phyloP scores from a whole-genome alignment of 148 eudicot species.

The Vaccinium vitisidaea region DNA sequence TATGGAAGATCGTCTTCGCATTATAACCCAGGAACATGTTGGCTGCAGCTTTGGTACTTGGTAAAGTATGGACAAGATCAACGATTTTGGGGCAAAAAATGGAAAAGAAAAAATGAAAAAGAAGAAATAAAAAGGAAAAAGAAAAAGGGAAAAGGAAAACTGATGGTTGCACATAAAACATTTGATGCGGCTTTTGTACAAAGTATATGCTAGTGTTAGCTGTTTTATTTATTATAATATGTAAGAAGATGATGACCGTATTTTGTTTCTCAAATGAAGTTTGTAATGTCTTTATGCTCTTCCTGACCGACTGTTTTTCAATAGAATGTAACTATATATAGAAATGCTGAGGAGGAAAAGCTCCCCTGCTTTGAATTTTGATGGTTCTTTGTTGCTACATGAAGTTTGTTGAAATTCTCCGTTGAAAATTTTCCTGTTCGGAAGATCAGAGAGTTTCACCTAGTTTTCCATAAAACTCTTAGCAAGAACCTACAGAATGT shows the following conservation, averaged over 20 bases:
- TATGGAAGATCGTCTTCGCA: conserved; percentile 59
- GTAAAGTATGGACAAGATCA: conserved; percentile 23
- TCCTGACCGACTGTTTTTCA: not conserved
- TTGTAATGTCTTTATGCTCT: not conserved
- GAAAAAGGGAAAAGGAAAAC: not conserved
- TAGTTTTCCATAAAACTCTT: not conserved
- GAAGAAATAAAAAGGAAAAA: not conserved
- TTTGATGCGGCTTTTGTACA: conserved; percentile 14
- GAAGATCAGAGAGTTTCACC: not conserved
- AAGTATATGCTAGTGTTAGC: conserved; percentile 12
- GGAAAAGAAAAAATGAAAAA: not conserved
- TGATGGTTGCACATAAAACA: conserved; percentile 28
- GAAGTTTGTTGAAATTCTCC: not conserved
- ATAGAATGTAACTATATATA: not conserved
- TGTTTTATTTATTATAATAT: conserved; percentile 6
- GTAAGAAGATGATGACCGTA: conserved; percentile 1
- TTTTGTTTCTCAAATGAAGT: conserved; percentile 10
- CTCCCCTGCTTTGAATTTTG: not conserved
- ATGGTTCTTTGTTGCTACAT: not conserved
- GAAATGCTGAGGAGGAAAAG: not conserved
- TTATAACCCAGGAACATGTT: conserved; percentile 78
- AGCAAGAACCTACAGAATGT: not conserved
- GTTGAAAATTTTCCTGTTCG: not conserved
- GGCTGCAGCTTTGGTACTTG: conserved; percentile 91
- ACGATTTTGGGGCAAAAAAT: not conserved